Base-by-base conservation (phyloP, 2,329 filamentous ascomycete species). In the Botrytis fragariae region DNA sequence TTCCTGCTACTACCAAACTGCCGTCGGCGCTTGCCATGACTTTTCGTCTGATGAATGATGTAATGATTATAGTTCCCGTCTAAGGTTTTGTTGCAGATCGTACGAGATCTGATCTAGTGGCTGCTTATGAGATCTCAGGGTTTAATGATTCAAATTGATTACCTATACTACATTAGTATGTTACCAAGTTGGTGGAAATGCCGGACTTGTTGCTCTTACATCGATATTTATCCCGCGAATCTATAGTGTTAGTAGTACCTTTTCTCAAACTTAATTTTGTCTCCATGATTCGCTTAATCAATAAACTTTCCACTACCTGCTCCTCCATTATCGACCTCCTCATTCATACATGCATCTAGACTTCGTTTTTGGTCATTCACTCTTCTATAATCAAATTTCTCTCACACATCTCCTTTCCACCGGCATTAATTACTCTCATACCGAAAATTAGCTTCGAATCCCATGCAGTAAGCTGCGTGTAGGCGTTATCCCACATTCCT, bases 391-490 rank as follows among this genome's bases (percentile, higher is more conserved):
- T 29, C 14, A 1, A 32, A 8, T 3, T 18, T 29, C 51, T 32
- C n/a, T 1, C 7, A 1, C 14, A 29, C 2, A 16, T 29, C n/a
- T 57, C 14, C 25, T 4, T 57, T 29, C 9, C 6, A 0, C n/a
- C n/a, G 16, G 6, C 0, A 57, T 29, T 6, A 25, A n/a, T 6
- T 3, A 16, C 4, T 18, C n/a, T 18, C n/a, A 4, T 16, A 3
- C 25, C 25, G 14, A n/a, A 16, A 18, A 54, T 29, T 29, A 16
- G 25, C 51, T 18, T 54, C 1, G n/a, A 57, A 29, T 9, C 7
- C 25, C 12, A 51, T 54, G 12, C 25, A 54, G 25, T 54, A 54
- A n/a, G 25, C 12, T n/a, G 48, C 22, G 25, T 54, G 10, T 54
- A n/a, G 48, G 25, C 48, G 12, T n/a, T 14, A 54, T n/a, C 48